Conservation (phyloP, 106 monocot genomes). For the Phalaenopsis equestris region DNA sequence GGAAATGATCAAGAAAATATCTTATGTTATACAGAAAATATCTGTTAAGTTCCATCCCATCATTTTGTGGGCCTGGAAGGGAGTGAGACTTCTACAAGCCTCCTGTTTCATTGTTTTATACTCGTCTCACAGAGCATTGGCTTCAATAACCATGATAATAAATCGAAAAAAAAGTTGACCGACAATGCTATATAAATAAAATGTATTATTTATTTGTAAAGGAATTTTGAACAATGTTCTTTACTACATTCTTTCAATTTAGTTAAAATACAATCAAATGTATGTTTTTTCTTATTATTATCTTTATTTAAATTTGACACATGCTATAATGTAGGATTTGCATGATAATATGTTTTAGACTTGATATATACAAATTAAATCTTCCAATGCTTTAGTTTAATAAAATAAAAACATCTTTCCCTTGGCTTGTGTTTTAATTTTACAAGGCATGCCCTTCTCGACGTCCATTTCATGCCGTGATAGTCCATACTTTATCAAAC, state of each 20-base stretch:
- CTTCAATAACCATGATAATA: not conserved
- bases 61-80: no score
- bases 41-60: no score
- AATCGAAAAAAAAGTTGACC: no score
- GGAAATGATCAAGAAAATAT: no score
- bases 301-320: not conserved
- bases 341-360: no score
- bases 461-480: not conserved
- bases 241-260: not conserved
- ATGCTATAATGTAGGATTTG: not conserved
- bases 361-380: no score
- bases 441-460: not conserved
- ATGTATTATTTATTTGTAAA: not conserved
- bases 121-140: not conserved
- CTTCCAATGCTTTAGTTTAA: not conserved
- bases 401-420: not conserved
- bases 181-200: not conserved
- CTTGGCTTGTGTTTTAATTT: not conserved
- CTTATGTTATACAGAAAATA: no score
- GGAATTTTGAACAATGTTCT: not conserved
- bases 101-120: no score
- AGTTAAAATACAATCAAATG: not conserved
- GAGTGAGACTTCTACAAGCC: no score
- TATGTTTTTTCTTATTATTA: not conserved
- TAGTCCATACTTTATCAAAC: not conserved